Evolutionary conservation across 2,329 filamentous ascomycete species (phyloP).

Genomic region (Cladophialophora carrionii): DNA sequence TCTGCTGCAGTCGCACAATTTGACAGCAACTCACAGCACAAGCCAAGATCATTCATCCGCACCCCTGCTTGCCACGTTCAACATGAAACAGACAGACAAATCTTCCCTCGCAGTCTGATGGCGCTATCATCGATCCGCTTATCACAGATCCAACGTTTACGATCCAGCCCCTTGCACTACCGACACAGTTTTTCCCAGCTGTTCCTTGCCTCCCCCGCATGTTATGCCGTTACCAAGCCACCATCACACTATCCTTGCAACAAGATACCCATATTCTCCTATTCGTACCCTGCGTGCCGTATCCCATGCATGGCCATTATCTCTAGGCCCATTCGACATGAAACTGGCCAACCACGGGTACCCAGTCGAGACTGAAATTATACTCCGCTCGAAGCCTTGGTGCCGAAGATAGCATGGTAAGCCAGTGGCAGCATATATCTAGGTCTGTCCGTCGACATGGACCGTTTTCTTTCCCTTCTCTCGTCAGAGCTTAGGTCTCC

Average conservation of each 20-base stretch:
- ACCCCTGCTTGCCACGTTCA: constrained; percentile 26
- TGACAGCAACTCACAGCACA: neutral
- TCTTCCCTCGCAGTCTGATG: constrained; percentile 1
- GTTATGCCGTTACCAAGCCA: neutral
- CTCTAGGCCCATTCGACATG: constrained; percentile 19
- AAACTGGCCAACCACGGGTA: constrained; percentile 18
- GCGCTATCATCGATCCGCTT: constrained; percentile 19
- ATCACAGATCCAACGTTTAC: constrained; percentile 25
- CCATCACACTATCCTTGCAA: neutral
- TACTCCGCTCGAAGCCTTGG: neutral
- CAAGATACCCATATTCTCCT: constrained; percentile 15
- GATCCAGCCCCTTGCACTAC: constrained; percentile 17
- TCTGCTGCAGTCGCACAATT: neutral
- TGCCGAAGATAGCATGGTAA: neutral
- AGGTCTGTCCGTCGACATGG: neutral
- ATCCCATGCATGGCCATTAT: neutral
- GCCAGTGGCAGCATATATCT: constrained; percentile 18
- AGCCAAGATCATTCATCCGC: neutral
- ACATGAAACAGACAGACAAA: constrained; percentile 20
- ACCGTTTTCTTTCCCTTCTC: neutral
- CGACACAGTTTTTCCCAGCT: neutral
- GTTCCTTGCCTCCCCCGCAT: neutral
- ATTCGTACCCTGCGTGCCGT: constrained; percentile 22
- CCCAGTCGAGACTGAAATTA: neutral
- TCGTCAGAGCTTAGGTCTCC: constrained; percentile 22